Base-by-base conservation (phyloP, 177 flowering plant species). In the Vitis hybrid region DNA sequence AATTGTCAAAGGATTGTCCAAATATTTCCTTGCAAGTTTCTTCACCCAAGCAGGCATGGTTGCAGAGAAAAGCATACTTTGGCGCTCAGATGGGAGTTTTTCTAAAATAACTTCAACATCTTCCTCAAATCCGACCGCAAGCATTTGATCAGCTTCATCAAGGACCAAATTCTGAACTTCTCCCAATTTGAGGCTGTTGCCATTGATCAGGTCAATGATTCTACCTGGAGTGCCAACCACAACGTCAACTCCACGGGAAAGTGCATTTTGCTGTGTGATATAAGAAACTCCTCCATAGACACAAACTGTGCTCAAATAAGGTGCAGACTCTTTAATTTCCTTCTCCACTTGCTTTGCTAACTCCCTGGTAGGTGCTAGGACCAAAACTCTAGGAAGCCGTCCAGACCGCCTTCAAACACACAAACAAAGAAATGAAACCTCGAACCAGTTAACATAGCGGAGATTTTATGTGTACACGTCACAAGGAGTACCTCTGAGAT, bases 221-320 rank as follows among this genome's bases (percentile, higher is more conserved):
- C 99, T 89, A 22, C 99, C 99, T n/a, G 98, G 98, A 56, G 99
- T 95, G 74, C 99, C 99, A 73, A 95, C 99, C 51, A 90, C 99
- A 54, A 95, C 95, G 83, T 95, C 99, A 76, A 93, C 97, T 61
- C 99, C 99, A 57, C 94, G 93, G 31, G 92, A 65, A 61, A 93
- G 90, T 22, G 98, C 89, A 88, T 63, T 90, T 76, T 92, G 89
- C 70, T 95, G 99, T 19, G 72, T 59, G 59, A 59, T 71, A 70
- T 95, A 93, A 53, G 99, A 90, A 76, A 91, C 97, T 55, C 99
- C 99, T 66, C 99, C 98, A 80, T 95, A 95, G 16, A 95, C 93
- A 78, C 98, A 95, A 54, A 93, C 98, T 14, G 97, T 91, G 76
- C 53, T 89, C 74, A 95, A 73, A 75, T 87, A 90, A 59, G 98